A percentile compares a stretch with the other conserved stretches of the same genome.
Evolutionary conservation across 2,329 filamentous ascomycete genomes (phyloP).

Genomic region (Sclerotinia spermophila): DNA sequence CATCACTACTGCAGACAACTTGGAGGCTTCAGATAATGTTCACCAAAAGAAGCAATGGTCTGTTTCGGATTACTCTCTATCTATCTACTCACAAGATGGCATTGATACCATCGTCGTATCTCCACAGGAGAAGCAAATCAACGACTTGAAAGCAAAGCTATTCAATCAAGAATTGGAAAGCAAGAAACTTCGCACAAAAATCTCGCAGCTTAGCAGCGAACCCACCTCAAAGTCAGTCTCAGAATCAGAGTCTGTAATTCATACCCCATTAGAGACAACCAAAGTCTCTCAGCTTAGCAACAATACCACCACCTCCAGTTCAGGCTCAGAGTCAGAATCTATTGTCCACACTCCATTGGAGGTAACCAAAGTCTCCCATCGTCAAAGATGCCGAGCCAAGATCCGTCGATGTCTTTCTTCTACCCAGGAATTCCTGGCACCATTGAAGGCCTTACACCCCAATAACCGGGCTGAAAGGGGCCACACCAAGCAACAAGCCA

Average conservation of each 20-base stretch:
- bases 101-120: not conserved
- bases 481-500: not conserved
- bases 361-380: not conserved
- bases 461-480: constrained; percentile 11
- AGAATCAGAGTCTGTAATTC: not conserved
- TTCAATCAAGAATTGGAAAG: not conserved
- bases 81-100: constrained; percentile 4
- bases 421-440: constrained; percentile 6
- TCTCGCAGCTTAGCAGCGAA: not conserved
- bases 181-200: not conserved
- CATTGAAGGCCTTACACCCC: constrained; percentile 2
- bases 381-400: not conserved
- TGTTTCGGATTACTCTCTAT: not conserved
- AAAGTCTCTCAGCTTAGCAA: not conserved
- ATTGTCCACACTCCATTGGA: not conserved
- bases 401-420: not conserved
- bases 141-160: not conserved
- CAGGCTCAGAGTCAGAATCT: not conserved
- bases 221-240: not conserved
- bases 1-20: not conserved
- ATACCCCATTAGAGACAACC: not conserved
- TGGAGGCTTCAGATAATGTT: not conserved
- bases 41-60: not conserved
- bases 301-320: not conserved
- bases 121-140: not conserved